These are phyloP conservation scores for Penicillium waksmanii DNA, from an alignment of 495 filamentous ascomycete genomes.

Conservation along the genomic window DNA sequence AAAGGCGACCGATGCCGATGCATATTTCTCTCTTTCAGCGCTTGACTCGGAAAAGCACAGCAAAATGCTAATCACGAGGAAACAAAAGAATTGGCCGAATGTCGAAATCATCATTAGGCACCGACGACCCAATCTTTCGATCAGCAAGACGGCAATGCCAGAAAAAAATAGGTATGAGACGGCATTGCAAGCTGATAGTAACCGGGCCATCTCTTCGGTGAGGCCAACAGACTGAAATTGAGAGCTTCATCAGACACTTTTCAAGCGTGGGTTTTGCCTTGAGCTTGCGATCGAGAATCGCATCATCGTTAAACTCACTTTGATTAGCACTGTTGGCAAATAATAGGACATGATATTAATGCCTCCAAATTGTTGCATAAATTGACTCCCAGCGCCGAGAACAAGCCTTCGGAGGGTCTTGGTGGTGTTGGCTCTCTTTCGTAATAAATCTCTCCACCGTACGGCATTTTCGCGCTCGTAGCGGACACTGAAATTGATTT, in stretches of 20 bases:
- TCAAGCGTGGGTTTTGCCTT: too few relatives aligned
- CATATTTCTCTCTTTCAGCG: constrained; percentile 7
- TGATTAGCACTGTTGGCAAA: constrained; percentile 44
- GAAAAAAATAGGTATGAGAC: constrained; percentile 36
- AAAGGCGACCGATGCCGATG: constrained; percentile 50
- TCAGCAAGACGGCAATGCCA: constrained; percentile 40
- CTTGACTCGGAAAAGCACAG: constrained; percentile 37
- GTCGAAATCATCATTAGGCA: constrained; percentile 51
- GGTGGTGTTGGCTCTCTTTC: constrained; percentile 36
- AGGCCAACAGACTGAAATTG: constrained; percentile 41
- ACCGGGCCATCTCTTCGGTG: constrained; percentile 38
- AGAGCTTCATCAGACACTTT: too few relatives aligned
- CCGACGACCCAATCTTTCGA: constrained; percentile 51
- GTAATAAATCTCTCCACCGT: constrained; percentile 1
- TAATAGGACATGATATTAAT: constrained; percentile 42
- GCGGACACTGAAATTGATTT: constrained; percentile 12
- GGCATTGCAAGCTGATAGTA: constrained; percentile 47
- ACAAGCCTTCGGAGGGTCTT: constrained; percentile 42
- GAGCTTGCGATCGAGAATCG: too few relatives aligned
- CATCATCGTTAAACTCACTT: constrained; percentile 3
- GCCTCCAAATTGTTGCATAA: constrained; percentile 49
- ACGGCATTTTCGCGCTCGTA: constrained; percentile 15
- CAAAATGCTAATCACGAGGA: constrained; percentile 57
- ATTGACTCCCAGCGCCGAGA: constrained; percentile 46
- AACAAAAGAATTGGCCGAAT: constrained; percentile 49